Evolutionary conservation across 306 rosid genomes (phyloP), one percentile per base, ranked within the genome.

Genomic region (Fragaria ananassa): DNA sequence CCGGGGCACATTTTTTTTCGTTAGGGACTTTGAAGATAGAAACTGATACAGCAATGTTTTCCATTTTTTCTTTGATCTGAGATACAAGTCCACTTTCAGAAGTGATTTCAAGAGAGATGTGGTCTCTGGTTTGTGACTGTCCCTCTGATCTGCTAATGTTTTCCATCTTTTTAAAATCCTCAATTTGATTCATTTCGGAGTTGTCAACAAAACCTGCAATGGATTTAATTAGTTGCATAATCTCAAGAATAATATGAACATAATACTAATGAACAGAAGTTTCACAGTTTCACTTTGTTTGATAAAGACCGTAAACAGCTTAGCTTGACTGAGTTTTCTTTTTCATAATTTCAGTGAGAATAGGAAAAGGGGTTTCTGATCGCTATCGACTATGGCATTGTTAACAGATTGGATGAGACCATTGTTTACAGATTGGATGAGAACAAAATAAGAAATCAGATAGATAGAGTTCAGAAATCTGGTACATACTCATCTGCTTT

Each of bases 1-100:
- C 56, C 0, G 92, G 92, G 17, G 49, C 58, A 27, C 79, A 84
- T 17, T 66, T 31, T 11, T 21, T 56, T 39, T 25, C 49, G 21
- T 79, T 42, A 15, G 88, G 84, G 68, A 83, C 86, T 68, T 37
- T 79, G 88, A 68, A 88, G 80, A 88, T 90, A 4, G 77, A 76
- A 29, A 39, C 72, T 68, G 83, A 76, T 54, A 80, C 42, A 65
- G 87, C 79, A 41, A 72, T 21, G 51, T 74, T 71, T 78, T 86
- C 90, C 77, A 90, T 79, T 80, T 71, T 83, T 47, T n/a, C 64
- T 77, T 81, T 84, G 58, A 90, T 86, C 56, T 68, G 73, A 51
- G 85, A 79, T 56, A 79, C 82, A 34, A 90, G 87, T 15, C 45
- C 41, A 23, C 82, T 67, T 44, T 5, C 41, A 14, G 67, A 70